These are phyloP conservation scores for Spizellomyces sp. DNA, from an alignment of 192 early-diverging fungal species.

Conservation along the genomic window DNA sequence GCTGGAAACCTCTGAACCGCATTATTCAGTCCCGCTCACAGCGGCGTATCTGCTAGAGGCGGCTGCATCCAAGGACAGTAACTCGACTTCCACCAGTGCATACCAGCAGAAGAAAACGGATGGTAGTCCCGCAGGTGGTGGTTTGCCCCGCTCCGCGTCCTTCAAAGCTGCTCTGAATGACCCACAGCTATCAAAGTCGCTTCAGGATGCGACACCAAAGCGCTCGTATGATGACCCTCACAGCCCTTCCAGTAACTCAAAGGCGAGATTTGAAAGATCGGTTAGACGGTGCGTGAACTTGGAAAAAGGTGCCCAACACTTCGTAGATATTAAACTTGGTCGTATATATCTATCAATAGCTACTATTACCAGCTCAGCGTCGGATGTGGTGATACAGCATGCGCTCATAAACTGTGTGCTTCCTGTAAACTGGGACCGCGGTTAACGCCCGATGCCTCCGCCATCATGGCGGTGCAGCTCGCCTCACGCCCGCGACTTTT, in stretches of 20 bases:
- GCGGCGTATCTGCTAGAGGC: no score
- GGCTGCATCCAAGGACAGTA: no score
- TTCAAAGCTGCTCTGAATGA: constrained; percentile 40
- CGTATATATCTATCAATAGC: constrained; percentile 14
- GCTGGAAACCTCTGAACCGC: no score
- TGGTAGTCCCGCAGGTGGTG: background rate
- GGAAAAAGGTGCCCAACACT: background rate
- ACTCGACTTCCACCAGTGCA: no score
- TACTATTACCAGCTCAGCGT: constrained; percentile 57
- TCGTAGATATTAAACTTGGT: background rate
- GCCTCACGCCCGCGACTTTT: constrained; percentile 37
- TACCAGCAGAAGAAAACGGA: no score
- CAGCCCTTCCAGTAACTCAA: constrained; percentile 13
- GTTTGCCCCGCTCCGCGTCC: constrained; percentile 28
- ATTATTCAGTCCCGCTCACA: no score
- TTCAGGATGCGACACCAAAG: constrained; percentile 27
- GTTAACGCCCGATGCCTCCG: constrained; percentile 47
- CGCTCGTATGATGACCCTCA: constrained; percentile 21
- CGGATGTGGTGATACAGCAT: constrained; percentile 47
- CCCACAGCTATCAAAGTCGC: constrained; percentile 30
- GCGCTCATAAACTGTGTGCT: constrained; percentile 49
- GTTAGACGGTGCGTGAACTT: constrained; percentile 24
- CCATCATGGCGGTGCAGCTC: constrained; percentile 57
- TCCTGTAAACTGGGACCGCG: constrained; percentile 34
- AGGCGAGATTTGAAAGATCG: constrained; percentile 23